A percentile compares a stretch with the other conserved stretches of the same genome.
Evolutionary conservation across 108 stramenopile genomes (phyloP).

Genomic region (Fragilaria crotonensis): DNA sequence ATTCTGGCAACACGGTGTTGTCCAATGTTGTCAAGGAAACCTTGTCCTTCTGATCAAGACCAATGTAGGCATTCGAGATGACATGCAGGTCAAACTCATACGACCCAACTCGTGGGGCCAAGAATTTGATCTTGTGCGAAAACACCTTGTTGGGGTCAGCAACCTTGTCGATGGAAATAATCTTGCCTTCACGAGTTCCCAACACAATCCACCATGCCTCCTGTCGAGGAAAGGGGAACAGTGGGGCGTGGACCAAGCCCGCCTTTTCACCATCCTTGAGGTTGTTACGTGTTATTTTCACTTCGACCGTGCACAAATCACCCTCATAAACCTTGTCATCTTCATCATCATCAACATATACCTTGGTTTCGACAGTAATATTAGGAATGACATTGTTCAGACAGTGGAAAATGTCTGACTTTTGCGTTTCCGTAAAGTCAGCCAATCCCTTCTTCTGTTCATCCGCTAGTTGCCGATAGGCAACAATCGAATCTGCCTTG

Average conservation of each 20-base stretch:
- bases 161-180: slow-evolving; percentile 89
- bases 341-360: slow-evolving; percentile 95
- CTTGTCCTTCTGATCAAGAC: slow-evolving; percentile 73
- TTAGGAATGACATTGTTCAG: slow-evolving; percentile 73
- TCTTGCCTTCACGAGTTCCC: slow-evolving; percentile 87
- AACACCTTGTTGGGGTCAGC: slow-evolving; percentile 54
- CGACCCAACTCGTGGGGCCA: slow-evolving; percentile 83
- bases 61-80: slow-evolving; percentile 91
- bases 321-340: slow-evolving; percentile 93
- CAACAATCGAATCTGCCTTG: slow-evolving; percentile 35
- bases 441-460: slow-evolving; percentile 82
- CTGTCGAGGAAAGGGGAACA: slow-evolving; percentile 80
- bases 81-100: slow-evolving; percentile 89
- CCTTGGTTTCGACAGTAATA: slow-evolving; percentile 65
- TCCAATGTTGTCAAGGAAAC: slow-evolving; percentile 76
- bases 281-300: slow-evolving; percentile 88
- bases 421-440: slow-evolving; percentile 72
- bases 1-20: slow-evolving; percentile 86
- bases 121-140: slow-evolving; percentile 91
- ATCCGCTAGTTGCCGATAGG: slow-evolving; percentile 70
- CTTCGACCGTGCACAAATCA: slow-evolving; percentile 89
- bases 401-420: slow-evolving; percentile 73
- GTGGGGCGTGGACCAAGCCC: slow-evolving; percentile 87
- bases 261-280: slow-evolving; percentile 79
- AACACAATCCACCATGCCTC: slow-evolving; percentile 97